Base-by-base conservation (phyloP, 768 basidiomycete species). In the Macrocybe gigantea region DNA sequence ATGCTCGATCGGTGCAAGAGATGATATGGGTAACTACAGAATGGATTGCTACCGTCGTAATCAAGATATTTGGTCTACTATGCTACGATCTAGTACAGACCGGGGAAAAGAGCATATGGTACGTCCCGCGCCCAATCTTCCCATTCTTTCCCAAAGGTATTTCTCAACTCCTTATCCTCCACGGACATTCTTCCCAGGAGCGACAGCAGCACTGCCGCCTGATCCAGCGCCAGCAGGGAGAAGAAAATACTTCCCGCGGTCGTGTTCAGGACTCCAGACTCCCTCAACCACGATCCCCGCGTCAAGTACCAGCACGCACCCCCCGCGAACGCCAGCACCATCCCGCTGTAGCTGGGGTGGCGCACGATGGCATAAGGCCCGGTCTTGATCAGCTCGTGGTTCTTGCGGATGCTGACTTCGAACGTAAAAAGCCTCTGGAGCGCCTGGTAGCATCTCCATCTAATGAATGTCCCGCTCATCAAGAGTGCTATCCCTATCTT, bases 361-460 rank as follows among this genome's bases (percentile, higher is more conserved):
- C 67, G 67, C 7, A 67, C 62, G 13, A 63, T 45, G 29, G 49
- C 33, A 48, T 69, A 68, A 6, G 67, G 64, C 0, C 67, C 65
- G 1, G 49, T 55, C 7, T 61, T 66, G 12, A 70, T 47, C 15
- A 67, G 55, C 8, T 45, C 55, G 36, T 62, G 60, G 30, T 58
- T 49, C 13, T 53, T 49, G 29, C 53, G 50, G 9, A 61, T 55
- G 49, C 62, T 63, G 33, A 71, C 53, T 38, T 72, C 63, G 48
- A 71, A 72, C 22, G 71, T 75, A 60, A 73, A 73, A 13, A 64
- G 52, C 12, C 48, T 33, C 15, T 68, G 71, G 13, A 75, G 58
- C 15, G 56, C 55, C 15, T 51, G 64, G 53, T 66, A 74, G 50
- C 67, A 75, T 49, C 52, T 53, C 4, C 65, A 41, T 15, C 75